These are phyloP conservation scores for Diaporthe aspalathi DNA, from an alignment of 2,329 filamentous ascomycete species.

Conservation along the genomic window DNA sequence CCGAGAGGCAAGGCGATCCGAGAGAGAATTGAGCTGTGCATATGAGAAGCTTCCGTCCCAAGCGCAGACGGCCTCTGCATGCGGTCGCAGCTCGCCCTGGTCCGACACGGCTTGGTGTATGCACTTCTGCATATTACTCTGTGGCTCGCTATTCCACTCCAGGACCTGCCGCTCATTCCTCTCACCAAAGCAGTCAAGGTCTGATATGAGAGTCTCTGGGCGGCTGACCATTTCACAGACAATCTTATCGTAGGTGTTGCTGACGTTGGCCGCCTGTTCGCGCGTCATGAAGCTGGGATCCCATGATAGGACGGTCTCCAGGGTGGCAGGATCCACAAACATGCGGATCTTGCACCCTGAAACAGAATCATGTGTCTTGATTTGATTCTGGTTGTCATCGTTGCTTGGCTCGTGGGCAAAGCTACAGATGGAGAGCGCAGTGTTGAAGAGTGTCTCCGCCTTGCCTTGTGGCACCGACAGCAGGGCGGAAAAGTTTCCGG, in stretches of 20 bases:
- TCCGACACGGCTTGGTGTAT: conserved; percentile 10
- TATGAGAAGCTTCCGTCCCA: conserved; percentile 20
- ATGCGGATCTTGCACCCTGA: conserved; percentile 13
- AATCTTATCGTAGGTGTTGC: conserved; percentile 15
- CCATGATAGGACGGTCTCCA: background rate
- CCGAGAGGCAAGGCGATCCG: conserved; percentile 26
- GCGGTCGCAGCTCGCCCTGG: background rate
- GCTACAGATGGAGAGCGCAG: background rate
- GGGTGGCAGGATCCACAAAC: conserved; percentile 3
- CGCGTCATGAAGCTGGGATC: background rate
- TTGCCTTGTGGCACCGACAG: background rate
- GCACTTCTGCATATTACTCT: background rate
- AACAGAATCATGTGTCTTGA: background rate
- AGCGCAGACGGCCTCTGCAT: background rate
- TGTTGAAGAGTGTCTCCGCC: conserved; percentile 3
- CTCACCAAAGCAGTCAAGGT: background rate
- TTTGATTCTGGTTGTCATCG: background rate
- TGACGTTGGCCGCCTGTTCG: background rate
- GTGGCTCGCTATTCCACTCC: background rate
- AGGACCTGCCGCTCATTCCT: conserved; percentile 1
- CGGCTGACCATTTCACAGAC: background rate
- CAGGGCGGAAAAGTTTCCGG: conserved; percentile 3
- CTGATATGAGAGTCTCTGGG: background rate
- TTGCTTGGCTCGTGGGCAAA: conserved; percentile 6
- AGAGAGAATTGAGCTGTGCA: background rate